Percentiles rank a stretch among this genome's conserved stretches.
phyloP scores from a whole-genome alignment of 768 basidiomycete genomes.

The Suillus subaureus region DNA sequence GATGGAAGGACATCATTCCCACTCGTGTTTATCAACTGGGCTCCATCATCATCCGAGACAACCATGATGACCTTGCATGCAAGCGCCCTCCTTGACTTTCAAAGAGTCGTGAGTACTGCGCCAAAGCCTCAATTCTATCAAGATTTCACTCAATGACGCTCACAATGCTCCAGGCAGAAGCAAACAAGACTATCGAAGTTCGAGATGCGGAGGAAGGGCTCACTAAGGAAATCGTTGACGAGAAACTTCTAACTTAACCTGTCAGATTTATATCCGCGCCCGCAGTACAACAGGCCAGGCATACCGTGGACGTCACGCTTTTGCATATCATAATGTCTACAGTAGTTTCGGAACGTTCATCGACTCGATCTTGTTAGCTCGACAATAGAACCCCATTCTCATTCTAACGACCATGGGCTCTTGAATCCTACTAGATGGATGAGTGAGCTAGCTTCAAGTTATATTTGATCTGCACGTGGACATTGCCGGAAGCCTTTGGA shows the following conservation, averaged over 20 bases:
- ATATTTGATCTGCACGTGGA: background rate
- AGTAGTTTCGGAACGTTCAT: background rate
- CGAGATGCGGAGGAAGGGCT: conserved; percentile 81
- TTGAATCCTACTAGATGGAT: background rate
- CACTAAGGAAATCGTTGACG: conserved; percentile 71
- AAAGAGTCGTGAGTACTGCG: conserved; percentile 59
- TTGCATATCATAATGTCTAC: background rate
- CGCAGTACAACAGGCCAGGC: background rate
- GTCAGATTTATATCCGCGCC: background rate
- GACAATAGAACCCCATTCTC: background rate
- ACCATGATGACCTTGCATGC: conserved; percentile 81
- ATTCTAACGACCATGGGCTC: background rate
- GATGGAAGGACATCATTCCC: conserved; percentile 89
- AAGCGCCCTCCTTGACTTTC: conserved; percentile 79
- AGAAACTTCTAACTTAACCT: conserved; percentile 45
- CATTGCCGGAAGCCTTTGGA: background rate
- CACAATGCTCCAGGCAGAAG: conserved; percentile 55
- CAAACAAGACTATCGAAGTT: conserved; percentile 80
- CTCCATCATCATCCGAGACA: conserved; percentile 75
- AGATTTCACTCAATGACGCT: conserved; percentile 2
- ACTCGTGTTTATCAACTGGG: conserved; percentile 88
- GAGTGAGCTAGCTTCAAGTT: background rate
- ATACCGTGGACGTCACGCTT: background rate
- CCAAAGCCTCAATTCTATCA: background rate
- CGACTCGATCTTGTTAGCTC: background rate